Percentiles rank a stretch among this genome's conserved stretches.
Evolutionary conservation across 2,329 filamentous ascomycete genomes (phyloP).

Genomic region (Emergomyces pasteurianus): DNA sequence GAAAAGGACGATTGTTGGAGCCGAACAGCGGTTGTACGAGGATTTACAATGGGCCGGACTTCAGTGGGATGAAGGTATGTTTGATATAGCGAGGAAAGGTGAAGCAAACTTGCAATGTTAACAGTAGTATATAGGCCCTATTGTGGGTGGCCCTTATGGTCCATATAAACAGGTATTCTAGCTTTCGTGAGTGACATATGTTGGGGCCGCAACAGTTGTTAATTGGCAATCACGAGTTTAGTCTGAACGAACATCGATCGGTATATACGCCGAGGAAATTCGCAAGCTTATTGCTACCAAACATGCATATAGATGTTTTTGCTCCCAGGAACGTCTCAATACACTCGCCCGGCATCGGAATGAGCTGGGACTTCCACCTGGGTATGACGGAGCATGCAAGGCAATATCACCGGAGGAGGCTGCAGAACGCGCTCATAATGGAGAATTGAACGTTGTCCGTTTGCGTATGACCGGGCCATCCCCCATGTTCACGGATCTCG

Average conservation of each 20-base stretch:
- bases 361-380: conserved; percentile 44
- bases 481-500: conserved; percentile 59
- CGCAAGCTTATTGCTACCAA: conserved; percentile 55
- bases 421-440: conserved; percentile 53
- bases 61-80: conserved; percentile 76
- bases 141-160: conserved; percentile 66
- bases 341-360: conserved; percentile 52
- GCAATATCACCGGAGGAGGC: conserved; percentile 56
- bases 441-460: conserved; percentile 65
- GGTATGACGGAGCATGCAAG: conserved; percentile 64
- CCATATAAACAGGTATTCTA: conserved; percentile 68
- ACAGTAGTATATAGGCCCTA: conserved; percentile 47
- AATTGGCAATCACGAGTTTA: conserved; percentile 24
- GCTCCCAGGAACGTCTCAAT: conserved; percentile 58
- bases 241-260: conserved; percentile 61
- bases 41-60: conserved; percentile 84
- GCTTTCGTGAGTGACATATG: not conserved
- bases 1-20: conserved; percentile 70
- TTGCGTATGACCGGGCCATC: conserved; percentile 54
- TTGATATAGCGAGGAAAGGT: not conserved
- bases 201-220: not conserved
- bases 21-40: conserved; percentile 62
- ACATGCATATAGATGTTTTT: conserved; percentile 89
- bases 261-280: conserved; percentile 55
- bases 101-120: conserved; percentile 1